phyloP scores from a whole-genome alignment of 139 green algal species.

The Chlamydomonas eustigma region DNA sequence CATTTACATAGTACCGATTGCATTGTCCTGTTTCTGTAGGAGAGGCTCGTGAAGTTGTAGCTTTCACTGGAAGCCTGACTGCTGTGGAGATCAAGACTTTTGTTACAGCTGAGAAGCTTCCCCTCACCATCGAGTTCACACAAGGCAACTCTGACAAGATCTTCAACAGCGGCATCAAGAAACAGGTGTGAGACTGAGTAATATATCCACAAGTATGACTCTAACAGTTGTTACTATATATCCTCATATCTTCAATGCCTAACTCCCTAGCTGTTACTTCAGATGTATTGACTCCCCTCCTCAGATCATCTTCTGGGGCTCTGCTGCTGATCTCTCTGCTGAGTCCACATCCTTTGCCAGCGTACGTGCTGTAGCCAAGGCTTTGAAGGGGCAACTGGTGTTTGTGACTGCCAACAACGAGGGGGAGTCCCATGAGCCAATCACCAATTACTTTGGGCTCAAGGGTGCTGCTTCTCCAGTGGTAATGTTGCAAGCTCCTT shows the following conservation, averaged over 20 bases:
- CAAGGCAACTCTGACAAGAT: conserved; percentile 67
- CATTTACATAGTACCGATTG: no score
- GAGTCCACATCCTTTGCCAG: conserved; percentile 26
- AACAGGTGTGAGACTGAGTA: no score
- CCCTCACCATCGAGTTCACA: conserved; percentile 67
- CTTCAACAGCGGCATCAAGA: conserved; percentile 69
- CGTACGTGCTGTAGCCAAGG: conserved; percentile 26
- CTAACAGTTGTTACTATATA: no score
- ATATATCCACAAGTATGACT: no score
- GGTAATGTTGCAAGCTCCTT: conserved; percentile 24
- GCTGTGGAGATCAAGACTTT: conserved; percentile 34
- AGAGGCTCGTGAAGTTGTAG: conserved; percentile 19
- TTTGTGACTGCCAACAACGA: conserved; percentile 59
- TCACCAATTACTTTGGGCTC: conserved; percentile 81
- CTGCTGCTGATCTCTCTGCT: conserved; percentile 23
- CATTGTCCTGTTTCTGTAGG: no score
- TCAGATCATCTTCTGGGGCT: conserved; percentile 50
- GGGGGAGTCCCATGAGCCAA: conserved; percentile 38
- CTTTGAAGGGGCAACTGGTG: conserved; percentile 61
- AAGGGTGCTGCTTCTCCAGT: conserved; percentile 34
- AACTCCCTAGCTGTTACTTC: no score
- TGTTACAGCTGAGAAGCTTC: conserved; percentile 66
- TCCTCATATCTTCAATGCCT: no score
- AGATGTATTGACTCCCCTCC: not conserved
- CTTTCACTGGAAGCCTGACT: conserved; percentile 6